These are phyloP conservation scores for Populus hybrid DNA, from an alignment of 441 rosid genomes.

Conservation along the genomic window DNA sequence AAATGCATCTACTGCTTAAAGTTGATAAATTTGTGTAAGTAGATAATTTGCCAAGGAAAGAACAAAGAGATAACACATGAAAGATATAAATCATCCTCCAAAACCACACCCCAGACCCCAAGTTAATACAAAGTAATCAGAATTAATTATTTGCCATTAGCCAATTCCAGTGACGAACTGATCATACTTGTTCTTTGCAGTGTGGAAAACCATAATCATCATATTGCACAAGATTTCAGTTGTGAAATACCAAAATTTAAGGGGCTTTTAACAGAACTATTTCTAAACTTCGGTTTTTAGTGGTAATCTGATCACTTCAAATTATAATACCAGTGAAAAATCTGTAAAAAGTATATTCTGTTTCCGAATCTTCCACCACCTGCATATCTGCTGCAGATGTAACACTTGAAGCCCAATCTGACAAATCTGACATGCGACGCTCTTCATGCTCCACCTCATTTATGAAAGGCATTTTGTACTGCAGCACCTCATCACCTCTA, in stretches of 20 bases:
- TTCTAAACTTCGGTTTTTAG: not conserved
- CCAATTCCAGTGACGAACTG: not conserved
- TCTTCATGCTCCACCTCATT: slow-evolving; percentile 73
- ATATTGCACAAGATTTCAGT: not conserved
- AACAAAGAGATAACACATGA: too few species aligned
- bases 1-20: too few species aligned
- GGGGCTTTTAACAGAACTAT: too few species aligned
- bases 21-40: not conserved
- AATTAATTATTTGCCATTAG: not conserved
- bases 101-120: not conserved
- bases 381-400: slow-evolving; percentile 72
- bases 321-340: not conserved
- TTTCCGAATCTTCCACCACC: slow-evolving; percentile 37
- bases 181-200: not conserved
- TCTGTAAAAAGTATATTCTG: not conserved
- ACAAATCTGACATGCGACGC: slow-evolving; percentile 92
- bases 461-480: slow-evolving; percentile 25
- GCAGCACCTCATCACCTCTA: slow-evolving; percentile 35
- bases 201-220: not conserved
- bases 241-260: too few species aligned
- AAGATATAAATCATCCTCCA: not conserved
- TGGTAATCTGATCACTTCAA: not conserved
- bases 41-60: not conserved
- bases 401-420: slow-evolving; percentile 93
- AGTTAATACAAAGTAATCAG: not conserved